A percentile compares a stretch with the other conserved stretches of the same genome.
Evolutionary conservation across 345 rosid genomes (phyloP).

Genomic region (Arabis hirsuta): DNA sequence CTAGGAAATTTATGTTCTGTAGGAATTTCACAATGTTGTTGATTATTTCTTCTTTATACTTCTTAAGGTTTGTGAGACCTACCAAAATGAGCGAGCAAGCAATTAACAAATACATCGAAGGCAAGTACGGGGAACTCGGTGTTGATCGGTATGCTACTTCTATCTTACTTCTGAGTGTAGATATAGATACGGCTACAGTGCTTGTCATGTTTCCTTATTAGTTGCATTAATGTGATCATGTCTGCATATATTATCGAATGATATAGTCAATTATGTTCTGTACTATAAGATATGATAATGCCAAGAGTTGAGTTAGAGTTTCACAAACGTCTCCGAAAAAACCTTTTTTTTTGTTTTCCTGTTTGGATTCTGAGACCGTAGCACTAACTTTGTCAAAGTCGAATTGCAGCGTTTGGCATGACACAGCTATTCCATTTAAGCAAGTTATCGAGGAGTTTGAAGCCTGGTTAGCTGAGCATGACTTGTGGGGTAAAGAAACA

Average conservation of each 20-base stretch:
- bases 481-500: conserved; percentile 59
- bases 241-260: neutral
- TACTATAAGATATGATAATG: neutral
- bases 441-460: conserved; percentile 84
- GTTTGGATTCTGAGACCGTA: conserved; percentile 19
- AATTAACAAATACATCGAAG: conserved; percentile 69
- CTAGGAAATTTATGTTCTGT: conserved; percentile 1
- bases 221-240: neutral
- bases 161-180: conserved; percentile 3
- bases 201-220: neutral
- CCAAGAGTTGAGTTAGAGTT: conserved; percentile 17
- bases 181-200: neutral
- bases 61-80: conserved; percentile 82
- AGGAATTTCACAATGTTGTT: conserved; percentile 17
- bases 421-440: conserved; percentile 81
- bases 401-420: conserved; percentile 90
- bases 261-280: neutral
- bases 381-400: conserved; percentile 4
- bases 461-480: conserved; percentile 72
- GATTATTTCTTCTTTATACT: neutral
- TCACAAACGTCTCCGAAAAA: neutral
- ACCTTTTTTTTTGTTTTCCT: neutral
- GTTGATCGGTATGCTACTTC: conserved; percentile 73
- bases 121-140: conserved; percentile 89
- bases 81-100: conserved; percentile 75